Percentiles rank a stretch among this genome's conserved stretches.
phyloP scores from a whole-genome alignment of 176 grass and related monocot species.

The Aegilops bicornis region DNA sequence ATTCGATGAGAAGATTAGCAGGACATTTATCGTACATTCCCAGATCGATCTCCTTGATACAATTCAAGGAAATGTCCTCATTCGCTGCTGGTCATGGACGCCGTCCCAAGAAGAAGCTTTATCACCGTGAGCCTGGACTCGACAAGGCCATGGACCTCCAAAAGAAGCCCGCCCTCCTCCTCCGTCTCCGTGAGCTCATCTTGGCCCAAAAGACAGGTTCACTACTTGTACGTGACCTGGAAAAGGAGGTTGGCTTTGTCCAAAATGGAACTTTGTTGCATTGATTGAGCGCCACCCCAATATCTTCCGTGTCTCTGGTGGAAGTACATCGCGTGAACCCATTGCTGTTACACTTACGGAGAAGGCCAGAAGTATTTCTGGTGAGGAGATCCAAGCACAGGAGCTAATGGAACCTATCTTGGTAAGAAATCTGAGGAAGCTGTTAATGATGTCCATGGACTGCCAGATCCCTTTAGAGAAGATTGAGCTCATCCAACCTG shows the following conservation, averaged over 20 bases:
- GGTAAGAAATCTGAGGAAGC: slow-evolving; percentile 70
- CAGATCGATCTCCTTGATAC: slow-evolving; percentile 21
- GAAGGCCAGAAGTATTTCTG: slow-evolving; percentile 63
- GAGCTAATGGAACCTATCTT: slow-evolving; percentile 73
- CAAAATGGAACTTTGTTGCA: slow-evolving; percentile 74
- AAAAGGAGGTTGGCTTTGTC: slow-evolving; percentile 88
- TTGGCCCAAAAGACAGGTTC: slow-evolving; percentile 49
- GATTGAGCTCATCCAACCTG: slow-evolving; percentile 77
- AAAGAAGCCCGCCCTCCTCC: slow-evolving; percentile 71
- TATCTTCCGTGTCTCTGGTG: slow-evolving; percentile 68
- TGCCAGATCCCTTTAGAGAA: slow-evolving; percentile 77
- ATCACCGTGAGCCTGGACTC: slow-evolving; percentile 70
- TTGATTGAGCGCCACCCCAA: slow-evolving; percentile 66
- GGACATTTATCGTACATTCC: background rate
- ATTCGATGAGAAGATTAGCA: slow-evolving; percentile 6
- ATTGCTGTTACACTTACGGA: slow-evolving; percentile 73
- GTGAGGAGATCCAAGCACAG: slow-evolving; percentile 49
- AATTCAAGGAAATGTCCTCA: slow-evolving; percentile 48
- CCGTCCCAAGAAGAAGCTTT: slow-evolving; percentile 83
- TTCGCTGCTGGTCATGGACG: slow-evolving; percentile 47
- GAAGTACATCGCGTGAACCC: slow-evolving; percentile 38
- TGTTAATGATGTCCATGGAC: slow-evolving; percentile 88
- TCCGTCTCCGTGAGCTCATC: slow-evolving; percentile 58
- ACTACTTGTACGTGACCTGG: slow-evolving; percentile 69
- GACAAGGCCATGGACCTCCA: slow-evolving; percentile 87